Evolutionary conservation across 768 basidiomycete genomes (phyloP).

Genomic region (Phylloporus rhodoxanthus): DNA sequence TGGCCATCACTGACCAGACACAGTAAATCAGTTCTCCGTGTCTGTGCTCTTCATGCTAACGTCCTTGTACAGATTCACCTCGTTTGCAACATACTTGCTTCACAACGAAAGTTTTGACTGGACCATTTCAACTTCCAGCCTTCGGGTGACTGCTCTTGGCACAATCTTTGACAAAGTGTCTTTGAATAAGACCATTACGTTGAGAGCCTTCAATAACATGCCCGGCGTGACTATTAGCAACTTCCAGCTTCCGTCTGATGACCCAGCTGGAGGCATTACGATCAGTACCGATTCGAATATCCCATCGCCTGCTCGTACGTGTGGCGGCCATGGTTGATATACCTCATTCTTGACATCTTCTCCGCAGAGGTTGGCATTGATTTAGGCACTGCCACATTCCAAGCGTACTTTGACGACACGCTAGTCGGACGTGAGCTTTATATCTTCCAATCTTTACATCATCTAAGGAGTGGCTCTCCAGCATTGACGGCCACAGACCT

Average conservation of each 20-base stretch:
- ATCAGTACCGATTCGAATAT: conserved; percentile 64
- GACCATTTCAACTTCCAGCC: conserved; percentile 61
- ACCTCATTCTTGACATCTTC: conserved; percentile 11
- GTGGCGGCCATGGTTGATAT: neutral
- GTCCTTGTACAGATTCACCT: conserved; percentile 44
- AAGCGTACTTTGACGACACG: conserved; percentile 51
- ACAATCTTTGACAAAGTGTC: conserved; percentile 63
- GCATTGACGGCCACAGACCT: conserved; percentile 49
- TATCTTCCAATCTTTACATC: neutral
- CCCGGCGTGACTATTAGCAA: conserved; percentile 67
- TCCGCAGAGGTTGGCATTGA: conserved; percentile 60
- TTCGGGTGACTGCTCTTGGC: conserved; percentile 60
- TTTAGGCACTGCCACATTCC: conserved; percentile 59
- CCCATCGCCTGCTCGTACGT: conserved; percentile 61
- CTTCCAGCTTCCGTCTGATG: conserved; percentile 64
- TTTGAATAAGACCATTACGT: conserved; percentile 52
- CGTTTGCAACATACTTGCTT: conserved; percentile 58
- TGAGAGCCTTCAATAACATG: conserved; percentile 67
- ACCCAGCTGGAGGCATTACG: conserved; percentile 62
- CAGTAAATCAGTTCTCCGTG: conserved; percentile 32
- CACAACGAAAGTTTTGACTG: conserved; percentile 62
- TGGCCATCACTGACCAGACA: conserved; percentile 51
- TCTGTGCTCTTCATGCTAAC: neutral
- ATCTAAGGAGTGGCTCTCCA: conserved; percentile 21
- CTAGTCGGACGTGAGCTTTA: conserved; percentile 53